Evolutionary conservation across 768 basidiomycete species (phyloP), one percentile per base, ranked within the genome.

Genomic region (Macrolepiota fuliginosa): DNA sequence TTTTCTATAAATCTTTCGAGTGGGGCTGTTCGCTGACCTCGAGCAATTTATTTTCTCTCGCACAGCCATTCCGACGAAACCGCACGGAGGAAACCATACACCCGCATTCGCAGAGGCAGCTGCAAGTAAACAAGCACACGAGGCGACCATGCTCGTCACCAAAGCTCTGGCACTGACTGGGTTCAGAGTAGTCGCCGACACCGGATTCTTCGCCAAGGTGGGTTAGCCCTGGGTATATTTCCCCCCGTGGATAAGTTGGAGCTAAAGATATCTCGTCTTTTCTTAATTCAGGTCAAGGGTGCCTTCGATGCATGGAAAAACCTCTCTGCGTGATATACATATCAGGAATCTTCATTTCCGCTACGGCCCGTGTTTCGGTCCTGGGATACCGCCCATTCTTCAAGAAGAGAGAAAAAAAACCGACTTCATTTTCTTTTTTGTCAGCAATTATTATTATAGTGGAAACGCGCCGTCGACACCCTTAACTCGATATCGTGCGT

Each of bases 41-140:
- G 47, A 46, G 24, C 17, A 6, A 11, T 37, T 2, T n/a, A 25
- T 10, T 24, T 46, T 19, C 17, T 53, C 36, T 35, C 22, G 45
- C 56, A 52, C 50, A 89, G 89, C 85, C 29, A 91, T 92, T 56
- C 90, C 90, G n/a, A 89, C 89, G 5, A 76, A 77, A 63, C 82
- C 83, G 6, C 75, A 81, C 54, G 90, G 89, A 45, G 87, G 86
- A n/a, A 92, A 92, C 67, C 91, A 92, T 66, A 91, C 91, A 1
- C 77, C 84, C 10, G 82, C 77, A 3, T 92, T 92, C 70, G 75
- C 87, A 22, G 72, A 75, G 56, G 79, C 91, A 25, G 86, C 89
- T 27, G 76, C 77, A 29, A 85, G 81, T 46, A 67, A 74, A 42
- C 83, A 84, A 63, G 91, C 91, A 13, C 91, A 92, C 67, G 77